Percentiles rank a stretch among this genome's conserved stretches.
phyloP scores from a whole-genome alignment of 495 filamentous ascomycete genomes.

The Aspergillus ellipticus region DNA sequence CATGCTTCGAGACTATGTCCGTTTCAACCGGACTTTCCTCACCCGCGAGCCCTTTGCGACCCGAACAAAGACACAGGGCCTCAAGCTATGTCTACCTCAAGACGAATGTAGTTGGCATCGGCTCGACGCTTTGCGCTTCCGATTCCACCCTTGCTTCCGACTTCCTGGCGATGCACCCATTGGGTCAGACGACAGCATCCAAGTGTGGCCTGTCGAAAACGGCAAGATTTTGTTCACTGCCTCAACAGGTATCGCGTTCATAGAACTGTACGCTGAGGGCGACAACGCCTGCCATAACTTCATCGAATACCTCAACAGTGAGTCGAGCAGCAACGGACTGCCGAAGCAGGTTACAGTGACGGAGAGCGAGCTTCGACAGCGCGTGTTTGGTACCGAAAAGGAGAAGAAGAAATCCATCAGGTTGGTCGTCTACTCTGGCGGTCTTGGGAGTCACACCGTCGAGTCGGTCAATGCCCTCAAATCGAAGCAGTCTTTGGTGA shows the following conservation, averaged over 20 bases:
- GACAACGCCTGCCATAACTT: slow-evolving; percentile 72
- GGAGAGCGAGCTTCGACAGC: slow-evolving; percentile 69
- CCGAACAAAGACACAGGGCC: slow-evolving; percentile 73
- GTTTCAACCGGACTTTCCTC: slow-evolving; percentile 77
- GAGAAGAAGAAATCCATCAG: slow-evolving; percentile 68
- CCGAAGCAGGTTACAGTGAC: slow-evolving; percentile 69
- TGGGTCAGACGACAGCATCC: slow-evolving; percentile 71
- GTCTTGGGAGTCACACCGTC: slow-evolving; percentile 66
- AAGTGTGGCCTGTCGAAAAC: slow-evolving; percentile 82
- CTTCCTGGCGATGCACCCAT: slow-evolving; percentile 70
- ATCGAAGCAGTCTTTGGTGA: slow-evolving; percentile 67
- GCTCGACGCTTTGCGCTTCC: slow-evolving; percentile 81
- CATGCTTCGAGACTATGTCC: slow-evolving; percentile 84
- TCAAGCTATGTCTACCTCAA: slow-evolving; percentile 62
- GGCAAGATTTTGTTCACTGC: slow-evolving; percentile 78
- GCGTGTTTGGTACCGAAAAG: slow-evolving; percentile 58
- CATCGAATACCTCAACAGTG: slow-evolving; percentile 70
- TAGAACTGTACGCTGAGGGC: slow-evolving; percentile 75
- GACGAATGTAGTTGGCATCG: slow-evolving; percentile 90
- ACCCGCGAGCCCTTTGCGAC: slow-evolving; percentile 77
- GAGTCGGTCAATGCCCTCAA: slow-evolving; percentile 65
- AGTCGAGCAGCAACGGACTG: slow-evolving; percentile 54
- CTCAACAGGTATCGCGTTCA: slow-evolving; percentile 70
- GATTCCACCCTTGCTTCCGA: slow-evolving; percentile 85
- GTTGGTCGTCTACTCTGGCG: slow-evolving; percentile 68